A percentile compares a stretch with the other conserved stretches of the same genome.
Evolutionary conservation across 2,329 filamentous ascomycete genomes (phyloP).

Genomic region (Xylaria digitata): DNA sequence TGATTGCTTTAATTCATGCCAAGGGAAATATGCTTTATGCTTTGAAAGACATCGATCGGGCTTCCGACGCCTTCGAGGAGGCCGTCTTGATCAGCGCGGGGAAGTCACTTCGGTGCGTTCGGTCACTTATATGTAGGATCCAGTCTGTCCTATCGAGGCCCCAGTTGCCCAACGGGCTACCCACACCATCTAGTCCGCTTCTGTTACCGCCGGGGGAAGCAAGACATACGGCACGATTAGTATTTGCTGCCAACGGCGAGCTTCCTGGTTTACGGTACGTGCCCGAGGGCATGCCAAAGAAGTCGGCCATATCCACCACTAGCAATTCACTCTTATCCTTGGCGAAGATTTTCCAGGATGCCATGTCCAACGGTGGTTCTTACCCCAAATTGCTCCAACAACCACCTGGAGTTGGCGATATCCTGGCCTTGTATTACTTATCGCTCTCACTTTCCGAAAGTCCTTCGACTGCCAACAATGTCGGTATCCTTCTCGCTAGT

Average conservation of each 20-base stretch:
- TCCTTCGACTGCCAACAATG: conserved; percentile 97
- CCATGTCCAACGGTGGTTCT: conserved; percentile 79
- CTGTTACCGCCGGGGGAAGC: conserved; percentile 86
- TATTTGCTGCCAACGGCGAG: conserved; percentile 80
- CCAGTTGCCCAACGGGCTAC: conserved; percentile 51
- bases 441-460: conserved; percentile 95
- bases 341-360: conserved; percentile 97
- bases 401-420: conserved; percentile 85
- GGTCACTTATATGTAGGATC: conserved; percentile 81
- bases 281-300: conserved; percentile 75
- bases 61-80: conserved; percentile 92
- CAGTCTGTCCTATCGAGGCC: conserved; percentile 72
- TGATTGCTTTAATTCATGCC: conserved; percentile 92
- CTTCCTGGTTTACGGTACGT: conserved; percentile 83
- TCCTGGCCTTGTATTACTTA: conserved; percentile 93
- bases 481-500: conserved; percentile 94
- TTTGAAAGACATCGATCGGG: conserved; percentile 81
- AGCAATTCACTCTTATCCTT: conserved; percentile 95
- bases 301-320: conserved; percentile 88
- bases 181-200: conserved; percentile 68
- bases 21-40: conserved; percentile 99
- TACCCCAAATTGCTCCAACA: conserved; percentile 67
- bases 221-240: conserved; percentile 81
- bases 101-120: conserved; percentile 74
- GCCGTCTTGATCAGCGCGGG: conserved; percentile 90